Evolutionary conservation across 371 early-diverging fungal genomes (phyloP).

Genomic region (Mucor piriformis): DNA sequence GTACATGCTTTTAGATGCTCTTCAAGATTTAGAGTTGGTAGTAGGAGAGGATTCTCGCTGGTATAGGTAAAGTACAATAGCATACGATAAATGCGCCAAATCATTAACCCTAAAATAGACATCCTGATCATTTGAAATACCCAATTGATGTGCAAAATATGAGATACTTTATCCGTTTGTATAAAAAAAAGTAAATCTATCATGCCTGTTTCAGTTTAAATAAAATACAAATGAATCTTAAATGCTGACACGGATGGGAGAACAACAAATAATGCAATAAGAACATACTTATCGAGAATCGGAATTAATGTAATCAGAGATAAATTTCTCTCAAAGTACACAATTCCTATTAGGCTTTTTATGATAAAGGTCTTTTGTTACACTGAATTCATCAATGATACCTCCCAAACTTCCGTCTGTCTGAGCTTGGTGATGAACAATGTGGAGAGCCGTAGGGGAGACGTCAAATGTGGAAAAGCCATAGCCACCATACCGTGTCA

Average conservation of each 20-base stretch:
- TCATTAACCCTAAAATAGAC: slow-evolving; percentile 21
- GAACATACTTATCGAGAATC: too few species aligned
- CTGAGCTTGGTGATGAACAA: slow-evolving; percentile 34
- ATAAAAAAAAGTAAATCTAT: slow-evolving; percentile 49
- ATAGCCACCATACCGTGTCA: slow-evolving; percentile 34
- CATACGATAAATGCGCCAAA: not conserved
- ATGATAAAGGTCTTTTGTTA: slow-evolving; percentile 27
- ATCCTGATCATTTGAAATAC: slow-evolving; percentile 68
- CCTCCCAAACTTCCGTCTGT: slow-evolving; percentile 35
- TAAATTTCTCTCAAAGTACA: too few species aligned
- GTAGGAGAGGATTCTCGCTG: slow-evolving; percentile 75
- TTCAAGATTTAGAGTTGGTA: slow-evolving; percentile 71
- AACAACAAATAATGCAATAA: too few species aligned
- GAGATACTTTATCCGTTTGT: slow-evolving; percentile 88
- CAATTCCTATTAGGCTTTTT: too few species aligned
- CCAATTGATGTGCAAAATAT: slow-evolving; percentile 85
- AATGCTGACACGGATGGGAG: too few species aligned
- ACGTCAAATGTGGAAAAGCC: slow-evolving; percentile 44
- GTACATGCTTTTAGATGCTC: slow-evolving; percentile 82
- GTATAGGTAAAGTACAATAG: slow-evolving; percentile 71
- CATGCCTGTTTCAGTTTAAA: not conserved
- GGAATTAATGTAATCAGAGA: too few species aligned
- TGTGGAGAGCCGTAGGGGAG: slow-evolving; percentile 22
- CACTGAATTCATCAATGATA: slow-evolving; percentile 32
- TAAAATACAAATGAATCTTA: not conserved